phyloP scores from a whole-genome alignment of 768 basidiomycete genomes.

The Mycena alexandri region DNA sequence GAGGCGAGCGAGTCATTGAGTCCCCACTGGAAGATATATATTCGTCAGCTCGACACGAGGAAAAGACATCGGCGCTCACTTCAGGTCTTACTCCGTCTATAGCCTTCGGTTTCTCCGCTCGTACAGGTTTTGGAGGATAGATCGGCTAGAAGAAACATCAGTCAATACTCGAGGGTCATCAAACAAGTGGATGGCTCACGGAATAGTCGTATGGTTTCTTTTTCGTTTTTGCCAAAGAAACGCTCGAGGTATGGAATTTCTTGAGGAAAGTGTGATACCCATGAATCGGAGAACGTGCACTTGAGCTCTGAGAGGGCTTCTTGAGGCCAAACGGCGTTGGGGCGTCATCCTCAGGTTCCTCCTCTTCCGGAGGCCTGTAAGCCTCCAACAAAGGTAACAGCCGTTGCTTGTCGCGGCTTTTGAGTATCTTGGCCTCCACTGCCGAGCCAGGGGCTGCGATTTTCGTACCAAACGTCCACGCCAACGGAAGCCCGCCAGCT shows the following conservation, averaged over 20 bases:
- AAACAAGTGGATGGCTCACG: not conserved
- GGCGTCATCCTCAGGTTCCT: not conserved
- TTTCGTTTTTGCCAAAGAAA: not conserved
- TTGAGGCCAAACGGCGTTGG: too few relatives aligned
- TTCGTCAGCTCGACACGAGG: too few relatives aligned
- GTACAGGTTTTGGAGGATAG: not conserved
- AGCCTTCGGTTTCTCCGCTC: not conserved
- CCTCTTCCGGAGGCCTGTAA: not conserved
- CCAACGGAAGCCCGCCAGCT: not conserved
- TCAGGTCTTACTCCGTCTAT: slow-evolving; percentile 7
- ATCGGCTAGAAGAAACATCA: not conserved
- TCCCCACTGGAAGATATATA: slow-evolving; percentile 21
- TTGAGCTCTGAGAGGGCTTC: too few relatives aligned
- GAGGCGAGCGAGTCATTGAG: slow-evolving; percentile 6
- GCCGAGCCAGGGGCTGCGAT: slow-evolving; percentile 5
- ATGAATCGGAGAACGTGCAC: too few relatives aligned
- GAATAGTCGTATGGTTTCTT: not conserved
- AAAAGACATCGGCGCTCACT: too few relatives aligned
- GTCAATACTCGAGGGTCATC: not conserved
- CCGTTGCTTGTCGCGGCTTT: not conserved
- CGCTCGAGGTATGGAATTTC: slow-evolving; percentile 9
- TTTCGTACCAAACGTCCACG: not conserved
- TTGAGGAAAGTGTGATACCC: not conserved
- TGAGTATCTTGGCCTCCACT: slow-evolving; percentile 13
- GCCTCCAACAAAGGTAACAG: not conserved